phyloP scores from a whole-genome alignment of 495 filamentous ascomycete species.

The Jackrogersella multiformis region DNA sequence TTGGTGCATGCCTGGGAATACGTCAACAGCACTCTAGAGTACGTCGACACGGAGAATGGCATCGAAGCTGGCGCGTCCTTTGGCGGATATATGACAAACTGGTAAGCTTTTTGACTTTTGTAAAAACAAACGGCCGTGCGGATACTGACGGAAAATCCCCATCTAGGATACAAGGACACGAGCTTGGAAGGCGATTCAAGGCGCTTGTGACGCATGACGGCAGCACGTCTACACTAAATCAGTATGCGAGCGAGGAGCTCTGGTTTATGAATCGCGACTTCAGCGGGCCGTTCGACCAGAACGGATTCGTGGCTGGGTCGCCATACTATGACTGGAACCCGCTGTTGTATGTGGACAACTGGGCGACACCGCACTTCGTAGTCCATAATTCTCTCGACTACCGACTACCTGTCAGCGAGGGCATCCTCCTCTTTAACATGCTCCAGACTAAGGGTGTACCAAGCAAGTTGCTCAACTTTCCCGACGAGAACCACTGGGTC shows the following conservation, averaged over 20 bases:
- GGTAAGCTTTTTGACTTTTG: conserved; percentile 45
- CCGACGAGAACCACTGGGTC: conserved; percentile 73
- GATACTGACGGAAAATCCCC: conserved; percentile 34
- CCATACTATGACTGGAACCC: conserved; percentile 78
- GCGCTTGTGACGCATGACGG: conserved; percentile 83
- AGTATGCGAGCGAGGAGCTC: conserved; percentile 73
- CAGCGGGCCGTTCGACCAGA: conserved; percentile 59
- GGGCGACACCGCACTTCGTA: conserved; percentile 76
- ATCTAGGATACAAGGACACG: conserved; percentile 64
- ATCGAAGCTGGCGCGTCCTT: conserved; percentile 76
- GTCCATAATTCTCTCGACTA: conserved; percentile 82
- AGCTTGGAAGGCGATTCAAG: conserved; percentile 70
- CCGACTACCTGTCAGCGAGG: conserved; percentile 73
- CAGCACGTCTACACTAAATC: conserved; percentile 69
- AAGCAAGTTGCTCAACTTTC: conserved; percentile 67
- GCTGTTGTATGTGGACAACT: conserved; percentile 62
- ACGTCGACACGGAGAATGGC: conserved; percentile 72
- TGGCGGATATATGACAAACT: conserved; percentile 69
- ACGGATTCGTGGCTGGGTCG: conserved; percentile 65
- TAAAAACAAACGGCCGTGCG: neutral
- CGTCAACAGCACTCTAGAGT: conserved; percentile 63
- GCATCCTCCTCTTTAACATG: conserved; percentile 76
- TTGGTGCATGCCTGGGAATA: conserved; percentile 71
- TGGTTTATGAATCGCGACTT: conserved; percentile 65
- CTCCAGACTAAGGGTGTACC: conserved; percentile 71